These are phyloP conservation scores for Aegilops umbellulata DNA, from an alignment of 176 grass and related monocot species.

Conservation along the genomic window DNA sequence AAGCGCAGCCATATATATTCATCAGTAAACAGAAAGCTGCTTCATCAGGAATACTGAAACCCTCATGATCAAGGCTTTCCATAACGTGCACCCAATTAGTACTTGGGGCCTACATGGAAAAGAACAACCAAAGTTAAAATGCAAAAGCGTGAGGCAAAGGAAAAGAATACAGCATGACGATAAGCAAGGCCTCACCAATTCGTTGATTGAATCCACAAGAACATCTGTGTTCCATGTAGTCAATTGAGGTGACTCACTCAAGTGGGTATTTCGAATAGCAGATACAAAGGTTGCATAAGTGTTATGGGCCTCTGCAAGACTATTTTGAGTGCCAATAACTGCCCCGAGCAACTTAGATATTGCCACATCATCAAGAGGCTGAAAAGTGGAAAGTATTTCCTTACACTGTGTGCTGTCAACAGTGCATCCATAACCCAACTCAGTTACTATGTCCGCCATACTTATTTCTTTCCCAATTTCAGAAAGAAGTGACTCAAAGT, in stretches of 20 bases:
- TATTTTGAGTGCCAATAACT: slow-evolving; percentile 53
- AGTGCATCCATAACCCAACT: slow-evolving; percentile 73
- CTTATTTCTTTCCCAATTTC: slow-evolving; percentile 79
- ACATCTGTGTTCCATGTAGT: slow-evolving; percentile 70
- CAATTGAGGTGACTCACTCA: slow-evolving; percentile 39
- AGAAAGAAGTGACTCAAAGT: slow-evolving; percentile 64
- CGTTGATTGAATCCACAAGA: slow-evolving; percentile 71
- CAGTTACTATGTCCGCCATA: slow-evolving; percentile 58
- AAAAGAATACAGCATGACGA: slow-evolving; percentile 5
- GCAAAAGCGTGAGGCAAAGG: slow-evolving; percentile 17
- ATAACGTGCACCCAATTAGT: slow-evolving; percentile 75
- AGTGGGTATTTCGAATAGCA: slow-evolving; percentile 52
- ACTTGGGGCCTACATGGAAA: slow-evolving; percentile 53
- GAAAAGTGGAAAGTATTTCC: slow-evolving; percentile 66
- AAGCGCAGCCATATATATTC: slow-evolving; percentile 61
- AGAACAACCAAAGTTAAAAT: slow-evolving; percentile 27
- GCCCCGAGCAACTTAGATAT: slow-evolving; percentile 79
- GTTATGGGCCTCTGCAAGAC: slow-evolving; percentile 53
- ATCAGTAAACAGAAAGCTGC: slow-evolving; percentile 61
- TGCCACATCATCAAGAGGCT: slow-evolving; percentile 68
- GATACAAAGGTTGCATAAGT: slow-evolving; percentile 62
- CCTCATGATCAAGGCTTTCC: slow-evolving; percentile 80
- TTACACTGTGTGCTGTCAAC: slow-evolving; percentile 61
- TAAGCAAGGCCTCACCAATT: slow-evolving; percentile 62
- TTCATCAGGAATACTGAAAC: slow-evolving; percentile 80